Base-by-base conservation (phyloP, 176 grass and related monocot species). In the Carex littledalei region DNA sequence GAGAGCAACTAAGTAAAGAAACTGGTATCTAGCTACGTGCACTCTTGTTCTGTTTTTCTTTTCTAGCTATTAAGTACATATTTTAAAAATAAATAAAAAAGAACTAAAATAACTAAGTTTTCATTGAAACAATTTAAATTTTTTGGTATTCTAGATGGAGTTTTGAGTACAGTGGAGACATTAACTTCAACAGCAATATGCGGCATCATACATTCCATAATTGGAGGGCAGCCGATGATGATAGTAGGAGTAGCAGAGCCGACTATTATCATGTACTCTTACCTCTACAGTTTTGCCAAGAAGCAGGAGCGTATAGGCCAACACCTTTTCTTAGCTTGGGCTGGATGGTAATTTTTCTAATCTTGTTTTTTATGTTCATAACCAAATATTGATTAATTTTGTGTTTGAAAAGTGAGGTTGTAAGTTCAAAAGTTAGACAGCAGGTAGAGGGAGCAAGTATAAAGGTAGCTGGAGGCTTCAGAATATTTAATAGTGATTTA, bases 211-310 rank as follows among this genome's bases (percentile, higher is more conserved):
- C 96, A 98, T 81, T 88, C 96, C 37, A 43, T 98, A 57, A 35
- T 98, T 61, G 96, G 96, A 78, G 96, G 96, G 64, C 96, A 98
- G 69, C 96, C 96, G 1, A 10, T 98, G 71, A 2, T 98, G 80
- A 94, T 98, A 53, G 96, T 98, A 57, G 96, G 95, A 85, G 93
- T 98, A 18, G 96, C 93, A 32, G 96, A 98, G 10, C 96, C 96
- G 50, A 98, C 96, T 2, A 88, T 95, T 59, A 98, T 98, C 22
- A 98, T 98, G 96, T 98, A 98, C 4, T 90, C 96, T 3, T 98
- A 98, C 45, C 87, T 98, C 8, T 98, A 95, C 85, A 93, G 79
- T 47, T 98, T 90, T 67, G 93, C 93, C 41, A 95, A 90, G 76
- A 88, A 82, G 16, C 91, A 87, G 24, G 52, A 85, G 37, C 67